phyloP scores from a whole-genome alignment of 805 yeast genomes.

The Kuraishia piskuri region DNA sequence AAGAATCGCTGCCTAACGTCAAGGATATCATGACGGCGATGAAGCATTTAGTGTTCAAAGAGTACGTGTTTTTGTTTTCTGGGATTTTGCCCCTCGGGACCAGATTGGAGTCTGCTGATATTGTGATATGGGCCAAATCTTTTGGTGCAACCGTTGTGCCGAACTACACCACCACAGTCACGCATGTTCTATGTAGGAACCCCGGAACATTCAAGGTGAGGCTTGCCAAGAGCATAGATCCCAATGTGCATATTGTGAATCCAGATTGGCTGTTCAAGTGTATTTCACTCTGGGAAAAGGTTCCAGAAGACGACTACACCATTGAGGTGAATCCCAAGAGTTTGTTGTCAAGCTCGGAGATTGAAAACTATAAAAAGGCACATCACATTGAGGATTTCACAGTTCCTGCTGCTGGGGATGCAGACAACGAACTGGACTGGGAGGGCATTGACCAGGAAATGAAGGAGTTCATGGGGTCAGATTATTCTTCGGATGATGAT shows the following conservation, averaged over 20 bases:
- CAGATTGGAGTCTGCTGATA: constrained; percentile 65
- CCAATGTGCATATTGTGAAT: constrained; percentile 65
- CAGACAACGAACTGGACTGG: constrained; percentile 35
- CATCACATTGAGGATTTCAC: constrained; percentile 30
- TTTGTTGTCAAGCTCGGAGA: constrained; percentile 35
- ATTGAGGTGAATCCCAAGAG: constrained; percentile 43
- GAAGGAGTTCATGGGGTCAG: constrained; percentile 38
- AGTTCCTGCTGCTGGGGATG: constrained; percentile 31
- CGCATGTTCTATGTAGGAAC: constrained; percentile 81
- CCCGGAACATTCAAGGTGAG: constrained; percentile 81
- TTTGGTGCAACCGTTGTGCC: constrained; percentile 84
- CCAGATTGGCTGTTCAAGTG: constrained; percentile 92
- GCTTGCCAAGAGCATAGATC: constrained; percentile 57
- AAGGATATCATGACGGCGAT: constrained; percentile 65
- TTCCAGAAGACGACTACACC: constrained; percentile 51
- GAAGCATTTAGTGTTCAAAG: constrained; percentile 60
- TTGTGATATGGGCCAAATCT: constrained; percentile 85
- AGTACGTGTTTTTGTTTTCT: constrained; percentile 66
- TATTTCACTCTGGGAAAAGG: constrained; percentile 67
- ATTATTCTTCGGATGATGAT: constrained; percentile 25
- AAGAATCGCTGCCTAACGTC: constrained; percentile 34
- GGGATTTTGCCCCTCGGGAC: constrained; percentile 88
- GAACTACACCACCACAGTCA: constrained; percentile 63
- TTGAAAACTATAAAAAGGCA: constrained; percentile 29
- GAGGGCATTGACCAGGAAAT: constrained; percentile 50